Conservation (phyloP, 352 stramenopile genomes). For the Pythium pyrilobum region DNA sequence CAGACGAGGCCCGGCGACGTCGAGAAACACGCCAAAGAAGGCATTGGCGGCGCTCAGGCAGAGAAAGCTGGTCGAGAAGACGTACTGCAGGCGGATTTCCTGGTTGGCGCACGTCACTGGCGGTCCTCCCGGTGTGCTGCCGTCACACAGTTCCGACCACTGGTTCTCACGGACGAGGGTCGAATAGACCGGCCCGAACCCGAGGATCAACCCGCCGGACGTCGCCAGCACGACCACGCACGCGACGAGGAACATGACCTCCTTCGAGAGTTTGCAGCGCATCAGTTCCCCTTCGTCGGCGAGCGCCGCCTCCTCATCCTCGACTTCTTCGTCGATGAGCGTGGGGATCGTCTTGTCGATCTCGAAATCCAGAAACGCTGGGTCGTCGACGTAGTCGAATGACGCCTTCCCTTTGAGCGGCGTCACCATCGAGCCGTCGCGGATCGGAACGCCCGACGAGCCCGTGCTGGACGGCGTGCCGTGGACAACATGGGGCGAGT, state of each 20-base stretch:
- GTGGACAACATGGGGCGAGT: slow-evolving; percentile 3
- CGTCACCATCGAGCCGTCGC: slow-evolving; percentile 2
- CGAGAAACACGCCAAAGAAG: slow-evolving; percentile 70
- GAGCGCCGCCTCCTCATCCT: background rate
- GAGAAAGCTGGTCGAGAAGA: slow-evolving; percentile 75
- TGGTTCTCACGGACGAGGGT: slow-evolving; percentile 55
- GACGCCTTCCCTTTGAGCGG: background rate
- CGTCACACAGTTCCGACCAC: slow-evolving; percentile 57
- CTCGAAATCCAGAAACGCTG: background rate
- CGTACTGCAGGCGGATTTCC: slow-evolving; percentile 69
- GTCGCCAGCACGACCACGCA: slow-evolving; percentile 50
- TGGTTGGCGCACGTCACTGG: slow-evolving; percentile 39
- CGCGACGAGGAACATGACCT: slow-evolving; percentile 58
- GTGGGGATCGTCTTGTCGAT: background rate
- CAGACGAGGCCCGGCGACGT: slow-evolving; percentile 52
- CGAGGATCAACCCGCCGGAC: slow-evolving; percentile 68
- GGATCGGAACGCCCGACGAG: slow-evolving; percentile 6
- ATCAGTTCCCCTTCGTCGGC: slow-evolving; percentile 4
- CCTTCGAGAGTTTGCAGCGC: slow-evolving; percentile 40
- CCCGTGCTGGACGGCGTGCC: background rate
- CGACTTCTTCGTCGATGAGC: slow-evolving; percentile 7
- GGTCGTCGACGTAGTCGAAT: slow-evolving; percentile 1
- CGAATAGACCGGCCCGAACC: slow-evolving; percentile 76
- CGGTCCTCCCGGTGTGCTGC: background rate
- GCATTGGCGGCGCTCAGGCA: slow-evolving; percentile 77